phyloP scores from a whole-genome alignment of 768 basidiomycete species.

The Albatrellus ellisii region DNA sequence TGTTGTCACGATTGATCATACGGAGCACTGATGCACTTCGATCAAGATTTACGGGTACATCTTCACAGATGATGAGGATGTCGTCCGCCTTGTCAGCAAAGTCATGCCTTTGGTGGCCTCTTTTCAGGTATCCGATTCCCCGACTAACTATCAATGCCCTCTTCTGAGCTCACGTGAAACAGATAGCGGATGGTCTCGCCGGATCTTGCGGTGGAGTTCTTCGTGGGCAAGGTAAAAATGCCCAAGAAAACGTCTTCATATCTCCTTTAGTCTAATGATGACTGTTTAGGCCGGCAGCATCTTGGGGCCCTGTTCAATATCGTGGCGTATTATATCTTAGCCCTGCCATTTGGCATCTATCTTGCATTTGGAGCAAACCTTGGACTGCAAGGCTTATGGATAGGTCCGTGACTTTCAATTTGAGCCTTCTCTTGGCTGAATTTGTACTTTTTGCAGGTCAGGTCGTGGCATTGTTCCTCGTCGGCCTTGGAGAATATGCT shows the following conservation, averaged over 20 bases:
- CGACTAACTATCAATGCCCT: not conserved
- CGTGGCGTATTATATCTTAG: constrained; percentile 46
- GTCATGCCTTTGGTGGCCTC: constrained; percentile 44
- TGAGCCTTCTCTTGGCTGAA: constrained; percentile 6
- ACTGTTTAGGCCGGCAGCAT: constrained; percentile 36
- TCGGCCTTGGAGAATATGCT: constrained; percentile 54
- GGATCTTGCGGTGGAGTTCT: constrained; percentile 37
- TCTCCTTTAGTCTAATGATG: not conserved
- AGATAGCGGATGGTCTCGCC: constrained; percentile 40
- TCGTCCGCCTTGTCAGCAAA: constrained; percentile 32
- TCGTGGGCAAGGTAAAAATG: constrained; percentile 36
- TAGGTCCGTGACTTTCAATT: constrained; percentile 19
- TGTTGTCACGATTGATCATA: not conserved
- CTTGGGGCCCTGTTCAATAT: constrained; percentile 66
- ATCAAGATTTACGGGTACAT: constrained; percentile 49
- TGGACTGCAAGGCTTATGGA: constrained; percentile 40
- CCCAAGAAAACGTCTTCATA: constrained; percentile 1
- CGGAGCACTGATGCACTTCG: not conserved
- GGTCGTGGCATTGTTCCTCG: constrained; percentile 57
- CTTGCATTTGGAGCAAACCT: constrained; percentile 32
- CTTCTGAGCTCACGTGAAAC: not conserved
- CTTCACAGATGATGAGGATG: constrained; percentile 51
- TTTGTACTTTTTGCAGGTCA: constrained; percentile 40
- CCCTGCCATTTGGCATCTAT: constrained; percentile 36
- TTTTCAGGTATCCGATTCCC: constrained; percentile 28